These are phyloP conservation scores for Striga hermonthica DNA, from an alignment of 305 asterid species.

Conservation along the genomic window DNA sequence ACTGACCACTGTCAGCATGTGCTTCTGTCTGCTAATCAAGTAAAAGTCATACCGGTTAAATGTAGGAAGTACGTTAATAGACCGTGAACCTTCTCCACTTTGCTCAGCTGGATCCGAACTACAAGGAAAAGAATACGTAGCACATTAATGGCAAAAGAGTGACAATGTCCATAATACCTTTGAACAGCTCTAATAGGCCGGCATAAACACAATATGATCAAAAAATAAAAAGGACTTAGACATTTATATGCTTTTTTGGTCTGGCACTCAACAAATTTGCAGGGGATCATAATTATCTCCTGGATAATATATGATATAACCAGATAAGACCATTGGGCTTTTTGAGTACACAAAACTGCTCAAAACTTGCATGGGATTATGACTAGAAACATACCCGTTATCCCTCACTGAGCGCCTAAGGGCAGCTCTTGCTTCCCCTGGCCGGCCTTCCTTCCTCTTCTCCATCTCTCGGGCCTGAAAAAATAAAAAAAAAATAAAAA, in stretches of 20 bases:
- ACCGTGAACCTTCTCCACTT: conserved; percentile 82
- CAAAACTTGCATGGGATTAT: not conserved
- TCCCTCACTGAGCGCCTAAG: conserved; percentile 96
- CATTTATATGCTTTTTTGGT: not conserved
- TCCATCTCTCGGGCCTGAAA: conserved; percentile 99
- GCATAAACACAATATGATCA: not conserved
- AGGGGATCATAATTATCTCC: conserved; percentile 14
- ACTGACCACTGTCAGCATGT: conserved; percentile 11
- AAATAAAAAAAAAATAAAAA: conserved; percentile 7
- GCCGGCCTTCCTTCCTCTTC: conserved; percentile 91
- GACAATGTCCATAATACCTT: not conserved
- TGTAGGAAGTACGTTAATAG: conserved; percentile 55
- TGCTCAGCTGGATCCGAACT: conserved; percentile 93
- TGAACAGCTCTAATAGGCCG: not conserved
- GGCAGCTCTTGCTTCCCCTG: conserved; percentile 96
- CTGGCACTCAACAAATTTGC: not conserved
- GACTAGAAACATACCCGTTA: conserved; percentile 59
- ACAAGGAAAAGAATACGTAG: conserved; percentile 30
- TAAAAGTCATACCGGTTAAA: conserved; percentile 52
- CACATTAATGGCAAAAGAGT: conserved; percentile 23
- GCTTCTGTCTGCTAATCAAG: not conserved
- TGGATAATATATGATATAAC: not conserved
- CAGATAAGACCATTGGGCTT: not conserved
- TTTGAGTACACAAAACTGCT: not conserved
- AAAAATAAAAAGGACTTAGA: no score